phyloP scores from a whole-genome alignment of 306 rosid species.

The Dalbergia cultrata region DNA sequence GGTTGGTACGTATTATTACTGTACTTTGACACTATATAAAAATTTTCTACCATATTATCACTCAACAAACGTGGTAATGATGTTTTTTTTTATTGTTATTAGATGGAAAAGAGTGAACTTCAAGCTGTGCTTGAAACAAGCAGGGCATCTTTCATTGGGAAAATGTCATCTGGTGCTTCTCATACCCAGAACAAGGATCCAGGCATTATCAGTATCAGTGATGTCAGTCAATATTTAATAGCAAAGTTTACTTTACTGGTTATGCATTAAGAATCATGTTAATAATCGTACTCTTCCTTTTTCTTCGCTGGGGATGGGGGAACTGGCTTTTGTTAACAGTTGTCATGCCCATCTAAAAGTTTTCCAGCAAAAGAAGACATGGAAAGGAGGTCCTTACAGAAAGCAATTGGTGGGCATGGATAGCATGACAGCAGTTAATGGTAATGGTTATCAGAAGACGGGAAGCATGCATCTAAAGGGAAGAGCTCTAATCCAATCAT shows the following conservation, averaged over 20 bases:
- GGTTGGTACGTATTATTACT: conserved; percentile 59
- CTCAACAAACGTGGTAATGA: background rate
- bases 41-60: background rate
- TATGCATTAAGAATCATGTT: conserved; percentile 28
- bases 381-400: conserved; percentile 68
- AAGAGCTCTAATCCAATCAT: background rate
- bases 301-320: conserved; percentile 30
- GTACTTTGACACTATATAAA: conserved; percentile 7
- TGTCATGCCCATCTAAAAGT: conserved; percentile 59
- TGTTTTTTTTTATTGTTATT: conserved; percentile 26
- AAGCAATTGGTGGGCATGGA: conserved; percentile 32
- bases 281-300: conserved; percentile 11
- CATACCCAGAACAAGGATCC: conserved; percentile 57
- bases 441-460: conserved; percentile 4
- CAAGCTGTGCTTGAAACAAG: conserved; percentile 67
- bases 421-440: background rate
- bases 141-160: conserved; percentile 50
- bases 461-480: background rate
- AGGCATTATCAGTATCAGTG: conserved; percentile 46
- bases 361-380: conserved; percentile 80
- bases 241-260: conserved; percentile 22
- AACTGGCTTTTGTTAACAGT: conserved; percentile 52
- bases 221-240: conserved; percentile 58
- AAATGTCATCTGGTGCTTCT: conserved; percentile 54
- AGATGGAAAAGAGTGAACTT: conserved; percentile 82